These are phyloP conservation scores for Trametes villosa DNA, from an alignment of 768 basidiomycete genomes.

Conservation along the genomic window DNA sequence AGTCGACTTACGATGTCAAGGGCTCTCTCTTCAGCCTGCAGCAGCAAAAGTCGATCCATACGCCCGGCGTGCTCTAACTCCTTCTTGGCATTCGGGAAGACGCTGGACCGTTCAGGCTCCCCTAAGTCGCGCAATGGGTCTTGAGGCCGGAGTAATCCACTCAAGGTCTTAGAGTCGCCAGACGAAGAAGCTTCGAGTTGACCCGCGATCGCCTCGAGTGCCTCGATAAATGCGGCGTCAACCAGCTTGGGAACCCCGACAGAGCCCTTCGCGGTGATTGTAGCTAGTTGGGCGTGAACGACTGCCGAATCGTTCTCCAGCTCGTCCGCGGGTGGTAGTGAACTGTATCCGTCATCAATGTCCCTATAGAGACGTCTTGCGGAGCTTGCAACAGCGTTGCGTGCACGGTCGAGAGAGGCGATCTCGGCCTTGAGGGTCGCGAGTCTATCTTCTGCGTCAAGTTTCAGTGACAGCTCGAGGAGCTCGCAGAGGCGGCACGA, in stretches of 20 bases:
- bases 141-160: neutral
- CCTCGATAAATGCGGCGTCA: constrained; percentile 6
- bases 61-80: constrained; percentile 39
- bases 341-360: constrained; percentile 8
- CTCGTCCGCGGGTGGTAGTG: constrained; percentile 5
- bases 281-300: neutral
- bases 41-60: constrained; percentile 35
- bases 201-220: constrained; percentile 4
- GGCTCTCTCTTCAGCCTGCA: constrained; percentile 29
- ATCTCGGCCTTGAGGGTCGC: neutral
- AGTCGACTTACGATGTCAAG: constrained; percentile 33
- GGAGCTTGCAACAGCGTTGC: neutral
- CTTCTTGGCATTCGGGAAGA: constrained; percentile 26
- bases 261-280: neutral
- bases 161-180: neutral
- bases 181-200: neutral
- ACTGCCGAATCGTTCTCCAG: constrained; percentile 6
- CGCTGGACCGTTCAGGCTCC: neutral
- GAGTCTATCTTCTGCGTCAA: neutral
- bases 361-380: constrained; percentile 13
- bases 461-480: neutral
- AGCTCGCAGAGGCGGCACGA: too few relatives aligned
- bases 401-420: neutral
- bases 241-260: neutral
- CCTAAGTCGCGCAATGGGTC: neutral